Conservation (phyloP, 2,329 filamentous ascomycete species). For the Cordyceps fumosorosea region DNA sequence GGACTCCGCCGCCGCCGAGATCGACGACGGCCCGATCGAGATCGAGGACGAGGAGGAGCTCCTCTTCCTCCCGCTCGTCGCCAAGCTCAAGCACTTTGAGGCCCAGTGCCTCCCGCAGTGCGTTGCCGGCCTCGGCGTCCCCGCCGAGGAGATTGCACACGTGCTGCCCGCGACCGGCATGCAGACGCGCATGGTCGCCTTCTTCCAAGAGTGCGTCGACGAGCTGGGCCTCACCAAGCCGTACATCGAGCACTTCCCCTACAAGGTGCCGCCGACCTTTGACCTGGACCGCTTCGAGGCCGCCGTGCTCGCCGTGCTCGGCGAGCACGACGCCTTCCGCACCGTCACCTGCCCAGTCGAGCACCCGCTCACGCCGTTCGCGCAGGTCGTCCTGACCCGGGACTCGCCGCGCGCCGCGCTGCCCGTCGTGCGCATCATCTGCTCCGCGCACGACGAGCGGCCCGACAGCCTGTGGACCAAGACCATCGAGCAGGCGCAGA, state of each 20-base stretch:
- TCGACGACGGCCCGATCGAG: constrained; percentile 8
- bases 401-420: background rate
- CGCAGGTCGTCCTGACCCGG: constrained; percentile 11
- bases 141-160: constrained; percentile 9
- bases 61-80: background rate
- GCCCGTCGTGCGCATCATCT: constrained; percentile 9
- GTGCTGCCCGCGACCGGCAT: constrained; percentile 11
- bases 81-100: constrained; percentile 13
- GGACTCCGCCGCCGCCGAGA: background rate
- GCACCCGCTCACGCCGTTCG: constrained; percentile 15
- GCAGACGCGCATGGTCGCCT: constrained; percentile 12
- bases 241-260: constrained; percentile 14
- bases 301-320: constrained; percentile 12
- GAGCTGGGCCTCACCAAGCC: constrained; percentile 8
- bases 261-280: constrained; percentile 9
- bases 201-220: constrained; percentile 10
- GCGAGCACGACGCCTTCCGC: constrained; percentile 14
- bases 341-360: constrained; percentile 11
- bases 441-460: constrained; percentile 8
- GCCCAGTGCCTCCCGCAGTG: constrained; percentile 8
- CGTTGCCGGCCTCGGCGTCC: constrained; percentile 1
- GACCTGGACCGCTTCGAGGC: constrained; percentile 13
- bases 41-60: constrained; percentile 13
- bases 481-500: constrained; percentile 9
- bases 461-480: constrained; percentile 10